phyloP scores from a whole-genome alignment of 306 rosid species.

The Hippophae tibetana region DNA sequence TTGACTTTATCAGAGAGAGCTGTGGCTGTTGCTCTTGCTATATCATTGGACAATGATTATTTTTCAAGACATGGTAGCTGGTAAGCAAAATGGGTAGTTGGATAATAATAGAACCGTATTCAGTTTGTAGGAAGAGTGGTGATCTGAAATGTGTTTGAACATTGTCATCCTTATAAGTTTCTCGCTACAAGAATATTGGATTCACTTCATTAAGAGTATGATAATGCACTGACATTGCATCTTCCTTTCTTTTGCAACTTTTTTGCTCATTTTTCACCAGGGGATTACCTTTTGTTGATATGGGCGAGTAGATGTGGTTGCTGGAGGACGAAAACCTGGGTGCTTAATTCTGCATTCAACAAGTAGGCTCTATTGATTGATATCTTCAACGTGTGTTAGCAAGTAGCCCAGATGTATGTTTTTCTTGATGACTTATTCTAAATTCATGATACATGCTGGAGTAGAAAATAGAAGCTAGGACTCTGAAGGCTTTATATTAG shows the following conservation, averaged over 20 bases:
- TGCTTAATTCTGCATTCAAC: background rate
- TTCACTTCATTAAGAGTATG: background rate
- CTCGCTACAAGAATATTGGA: no score
- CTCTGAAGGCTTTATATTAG: no score
- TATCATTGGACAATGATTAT: constrained; percentile 95
- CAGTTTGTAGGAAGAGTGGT: background rate
- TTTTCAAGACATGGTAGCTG: constrained; percentile 93
- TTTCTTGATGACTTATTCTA: no score
- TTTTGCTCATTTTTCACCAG: constrained; percentile 5
- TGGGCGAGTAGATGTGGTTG: constrained; percentile 15
- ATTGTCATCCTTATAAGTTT: background rate
- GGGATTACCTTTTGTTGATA: constrained; percentile 22
- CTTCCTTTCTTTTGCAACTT: background rate
- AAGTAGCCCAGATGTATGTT: no score
- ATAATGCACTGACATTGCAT: background rate
- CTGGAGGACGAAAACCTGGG: background rate
- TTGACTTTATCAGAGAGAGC: constrained; percentile 80
- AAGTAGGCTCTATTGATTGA: no score
- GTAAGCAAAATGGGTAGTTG: constrained; percentile 34
- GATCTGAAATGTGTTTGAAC: background rate
- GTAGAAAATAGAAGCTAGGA: no score
- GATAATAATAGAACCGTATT: background rate
- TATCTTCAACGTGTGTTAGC: no score
- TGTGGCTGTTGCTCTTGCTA: constrained; percentile 87
- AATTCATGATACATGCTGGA: no score